These are phyloP conservation scores for Hericium rajendrae DNA, from an alignment of 768 basidiomycete genomes.

Conservation along the genomic window DNA sequence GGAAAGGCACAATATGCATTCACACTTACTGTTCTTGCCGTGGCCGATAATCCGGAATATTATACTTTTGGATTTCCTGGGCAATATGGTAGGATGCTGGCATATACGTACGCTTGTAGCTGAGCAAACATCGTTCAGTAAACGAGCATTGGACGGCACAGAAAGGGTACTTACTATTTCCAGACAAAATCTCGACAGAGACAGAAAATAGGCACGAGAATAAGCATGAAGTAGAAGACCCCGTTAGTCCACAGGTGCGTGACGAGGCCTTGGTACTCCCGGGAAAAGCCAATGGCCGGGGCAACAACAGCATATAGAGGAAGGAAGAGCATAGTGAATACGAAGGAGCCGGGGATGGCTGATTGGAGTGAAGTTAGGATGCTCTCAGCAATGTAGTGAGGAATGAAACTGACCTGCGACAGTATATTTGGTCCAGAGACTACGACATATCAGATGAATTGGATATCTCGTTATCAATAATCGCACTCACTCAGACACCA, in stretches of 20 bases:
- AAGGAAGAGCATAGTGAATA: slow-evolving; percentile 93
- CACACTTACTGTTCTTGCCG: slow-evolving; percentile 86
- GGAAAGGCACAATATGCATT: slow-evolving; percentile 5
- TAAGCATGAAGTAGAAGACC: slow-evolving; percentile 83
- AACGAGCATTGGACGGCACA: slow-evolving; percentile 4
- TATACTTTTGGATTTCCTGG: slow-evolving; percentile 98
- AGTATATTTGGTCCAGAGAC: slow-evolving; percentile 99
- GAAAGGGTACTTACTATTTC: slow-evolving; percentile 75
- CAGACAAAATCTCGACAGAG: slow-evolving; percentile 85
- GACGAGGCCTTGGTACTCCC: slow-evolving; percentile 84
- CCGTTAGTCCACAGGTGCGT: slow-evolving; percentile 81
- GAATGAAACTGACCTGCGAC: slow-evolving; percentile 55
- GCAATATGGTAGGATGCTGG: slow-evolving; percentile 97
- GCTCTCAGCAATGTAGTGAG: not conserved
- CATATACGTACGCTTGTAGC: slow-evolving; percentile 83
- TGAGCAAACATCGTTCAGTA: slow-evolving; percentile 21
- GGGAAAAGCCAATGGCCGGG: slow-evolving; percentile 80
- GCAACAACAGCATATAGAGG: slow-evolving; percentile 86
- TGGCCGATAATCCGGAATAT: slow-evolving; percentile 92
- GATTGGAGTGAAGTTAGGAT: slow-evolving; percentile 9
- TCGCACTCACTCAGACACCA: slow-evolving; percentile 86
- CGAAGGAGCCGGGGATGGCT: slow-evolving; percentile 96
- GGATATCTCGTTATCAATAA: not conserved
- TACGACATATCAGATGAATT: slow-evolving; percentile 22
- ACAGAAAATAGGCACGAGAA: slow-evolving; percentile 79